Evolutionary conservation across 148 eudicot genomes (phyloP), one percentile per base, ranked within the genome.

Genomic region (Chenopodium suecicum): DNA sequence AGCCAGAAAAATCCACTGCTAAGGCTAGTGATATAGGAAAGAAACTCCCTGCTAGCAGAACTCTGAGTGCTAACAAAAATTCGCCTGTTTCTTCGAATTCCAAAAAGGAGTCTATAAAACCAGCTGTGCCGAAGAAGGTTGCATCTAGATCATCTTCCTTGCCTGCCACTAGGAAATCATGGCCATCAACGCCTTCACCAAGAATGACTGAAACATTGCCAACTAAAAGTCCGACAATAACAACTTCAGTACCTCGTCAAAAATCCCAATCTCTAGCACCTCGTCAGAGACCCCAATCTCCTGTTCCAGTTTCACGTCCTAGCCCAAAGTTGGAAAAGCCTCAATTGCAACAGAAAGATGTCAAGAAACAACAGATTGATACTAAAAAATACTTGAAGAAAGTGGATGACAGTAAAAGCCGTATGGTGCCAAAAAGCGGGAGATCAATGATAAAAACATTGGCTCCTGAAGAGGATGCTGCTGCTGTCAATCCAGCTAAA

Each of bases 101-200:
- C 78, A 92, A 86, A 85, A 86, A 83, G 84, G 99, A 92, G 67
- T 62, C 84, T 52, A 68, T 88, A 20, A 91, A 90, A 83, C 89
- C 92, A 68, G 88, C 87, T 76, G 85, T 82, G 79, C 62, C 87
- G 20, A 94, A 88, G 88, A 95, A 91, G 90, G 85, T 85, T 58
- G 70, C 82, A 48, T 77, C 93, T 9, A 95, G 88, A 80, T 63
- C 93, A 44, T 86, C 96, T 50, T 78, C 97, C 20, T 9, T 91
- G 72, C 91, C 95, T 46, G 87, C 95, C 69, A 88, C 91, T 9
- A 91, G 98, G 47, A 92, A 91, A 83, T 96, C 99, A 75, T 96
- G 95, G 97, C 92, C 99, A 68, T 87, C 98, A 48, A 77, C 91
- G 70, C 94, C 98, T 70, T 87, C 95, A 54, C 91, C 93, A 48